Conservation (phyloP, 805 yeast genomes). For the Cyberlindnera euphorbiae region DNA sequence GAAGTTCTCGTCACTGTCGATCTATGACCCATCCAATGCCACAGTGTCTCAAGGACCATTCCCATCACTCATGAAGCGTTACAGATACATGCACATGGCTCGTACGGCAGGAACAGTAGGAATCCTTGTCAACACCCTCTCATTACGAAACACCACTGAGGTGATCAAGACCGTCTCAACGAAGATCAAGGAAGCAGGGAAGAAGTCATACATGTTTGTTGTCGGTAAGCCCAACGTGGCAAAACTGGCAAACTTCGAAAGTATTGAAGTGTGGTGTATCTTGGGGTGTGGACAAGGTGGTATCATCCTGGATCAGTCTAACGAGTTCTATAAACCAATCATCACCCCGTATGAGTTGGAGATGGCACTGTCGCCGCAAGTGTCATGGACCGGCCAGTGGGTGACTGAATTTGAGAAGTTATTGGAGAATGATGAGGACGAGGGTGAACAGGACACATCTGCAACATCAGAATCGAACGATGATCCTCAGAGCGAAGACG, state of each 20-base stretch:
- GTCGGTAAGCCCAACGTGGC: constrained; percentile 99
- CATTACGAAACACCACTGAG: constrained; percentile 67
- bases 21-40: constrained; percentile 40
- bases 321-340: constrained; percentile 84
- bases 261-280: constrained; percentile 91
- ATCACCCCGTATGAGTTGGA: constrained; percentile 90
- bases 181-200: constrained; percentile 69
- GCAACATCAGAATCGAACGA: constrained; percentile 11
- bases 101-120: constrained; percentile 92
- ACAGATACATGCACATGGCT: constrained; percentile 81
- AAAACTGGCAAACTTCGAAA: constrained; percentile 91
- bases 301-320: constrained; percentile 70
- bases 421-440: constrained; percentile 31
- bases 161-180: constrained; percentile 56
- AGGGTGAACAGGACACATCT: constrained; percentile 28
- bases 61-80: constrained; percentile 79
- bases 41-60: constrained; percentile 51
- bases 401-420: constrained; percentile 69
- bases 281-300: constrained; percentile 96
- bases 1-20: constrained; percentile 48
- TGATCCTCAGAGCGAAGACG: constrained; percentile 27
- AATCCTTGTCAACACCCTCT: constrained; percentile 82
- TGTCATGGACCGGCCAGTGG: constrained; percentile 94
- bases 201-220: constrained; percentile 89
- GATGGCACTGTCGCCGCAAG: constrained; percentile 69